phyloP scores from a whole-genome alignment of 2,329 filamentous ascomycete species.

The Chaetomium strumarium region DNA sequence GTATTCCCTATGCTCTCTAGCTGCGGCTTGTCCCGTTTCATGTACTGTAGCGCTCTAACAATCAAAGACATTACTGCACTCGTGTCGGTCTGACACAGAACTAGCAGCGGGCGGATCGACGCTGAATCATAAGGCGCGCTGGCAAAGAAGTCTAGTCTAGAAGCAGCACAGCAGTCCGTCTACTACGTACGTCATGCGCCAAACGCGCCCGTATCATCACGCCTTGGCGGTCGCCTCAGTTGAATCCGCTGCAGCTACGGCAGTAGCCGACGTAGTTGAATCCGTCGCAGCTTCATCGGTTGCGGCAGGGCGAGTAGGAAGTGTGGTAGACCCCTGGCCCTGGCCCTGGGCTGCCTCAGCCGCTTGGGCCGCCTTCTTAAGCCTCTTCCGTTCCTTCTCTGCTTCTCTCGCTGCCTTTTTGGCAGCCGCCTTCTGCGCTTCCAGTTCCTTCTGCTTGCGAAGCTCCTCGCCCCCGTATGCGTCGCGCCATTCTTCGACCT shows the following conservation, averaged over 20 bases:
- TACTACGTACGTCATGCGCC: neutral
- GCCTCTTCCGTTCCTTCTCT: conserved; percentile 44
- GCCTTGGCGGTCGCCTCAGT: neutral
- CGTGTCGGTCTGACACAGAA: neutral
- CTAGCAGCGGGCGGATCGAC: neutral
- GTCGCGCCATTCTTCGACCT: conserved; percentile 76
- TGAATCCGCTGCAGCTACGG: neutral
- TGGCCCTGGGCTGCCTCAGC: conserved; percentile 13
- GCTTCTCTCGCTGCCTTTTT: conserved; percentile 47
- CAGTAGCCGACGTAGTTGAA: neutral
- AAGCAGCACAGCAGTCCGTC: conserved; percentile 1
- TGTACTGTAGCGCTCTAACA: neutral
- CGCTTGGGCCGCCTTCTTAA: conserved; percentile 32
- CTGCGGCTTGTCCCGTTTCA: neutral
- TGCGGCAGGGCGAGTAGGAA: conserved; percentile 12
- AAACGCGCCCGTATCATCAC: neutral
- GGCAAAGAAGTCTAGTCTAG: conserved; percentile 10
- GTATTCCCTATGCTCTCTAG: too few relatives aligned
- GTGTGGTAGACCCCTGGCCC: conserved; percentile 24
- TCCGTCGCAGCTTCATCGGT: neutral
- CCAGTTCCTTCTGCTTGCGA: conserved; percentile 63
- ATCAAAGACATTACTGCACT: neutral
- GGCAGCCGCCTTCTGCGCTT: conserved; percentile 43
- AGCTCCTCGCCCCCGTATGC: conserved; percentile 61
- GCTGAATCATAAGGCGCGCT: neutral